phyloP scores from a whole-genome alignment of 192 early-diverging fungal species.

The Diversispora eburnea region DNA sequence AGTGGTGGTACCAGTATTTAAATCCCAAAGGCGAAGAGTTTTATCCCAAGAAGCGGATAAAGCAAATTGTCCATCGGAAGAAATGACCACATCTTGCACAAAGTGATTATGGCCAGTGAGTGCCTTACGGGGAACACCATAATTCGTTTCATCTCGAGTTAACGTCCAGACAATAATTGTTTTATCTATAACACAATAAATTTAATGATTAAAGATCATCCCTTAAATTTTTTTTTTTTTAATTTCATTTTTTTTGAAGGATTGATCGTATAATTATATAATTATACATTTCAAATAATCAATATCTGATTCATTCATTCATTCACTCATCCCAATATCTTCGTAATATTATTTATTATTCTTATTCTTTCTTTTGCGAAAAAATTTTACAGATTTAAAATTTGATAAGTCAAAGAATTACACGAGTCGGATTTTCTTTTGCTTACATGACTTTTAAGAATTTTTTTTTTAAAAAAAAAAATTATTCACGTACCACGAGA shows the following conservation, averaged over 20 bases:
- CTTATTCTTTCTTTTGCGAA: too few relatives aligned
- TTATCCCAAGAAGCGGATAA: constrained; percentile 99
- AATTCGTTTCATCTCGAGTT: constrained; percentile 89
- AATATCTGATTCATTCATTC: too few relatives aligned
- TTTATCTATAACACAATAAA: constrained; percentile 69
- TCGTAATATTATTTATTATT: too few relatives aligned
- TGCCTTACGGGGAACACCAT: constrained; percentile 85
- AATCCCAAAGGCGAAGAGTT: constrained; percentile 99
- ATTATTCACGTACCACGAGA: constrained; percentile 76
- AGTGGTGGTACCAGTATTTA: constrained; percentile 92
- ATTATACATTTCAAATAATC: too few relatives aligned
- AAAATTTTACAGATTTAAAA: too few relatives aligned
- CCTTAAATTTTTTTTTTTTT: not conserved
- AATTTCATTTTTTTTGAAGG: too few relatives aligned
- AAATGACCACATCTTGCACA: constrained; percentile 97
- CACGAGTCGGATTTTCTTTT: not conserved
- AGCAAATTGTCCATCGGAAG: constrained; percentile 98
- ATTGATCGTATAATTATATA: too few relatives aligned
- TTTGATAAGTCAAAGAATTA: not conserved
- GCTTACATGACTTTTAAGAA: not conserved
- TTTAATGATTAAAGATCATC: constrained; percentile 12
- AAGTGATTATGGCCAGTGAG: constrained; percentile 99
- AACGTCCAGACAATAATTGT: constrained; percentile 97
- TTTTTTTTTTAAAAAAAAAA: not conserved
- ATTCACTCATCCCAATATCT: too few relatives aligned